A percentile compares a stretch with the other conserved stretches of the same genome.
Conservation (phyloP, 768 basidiomycete species). For the Hygrophorus russula region DNA sequence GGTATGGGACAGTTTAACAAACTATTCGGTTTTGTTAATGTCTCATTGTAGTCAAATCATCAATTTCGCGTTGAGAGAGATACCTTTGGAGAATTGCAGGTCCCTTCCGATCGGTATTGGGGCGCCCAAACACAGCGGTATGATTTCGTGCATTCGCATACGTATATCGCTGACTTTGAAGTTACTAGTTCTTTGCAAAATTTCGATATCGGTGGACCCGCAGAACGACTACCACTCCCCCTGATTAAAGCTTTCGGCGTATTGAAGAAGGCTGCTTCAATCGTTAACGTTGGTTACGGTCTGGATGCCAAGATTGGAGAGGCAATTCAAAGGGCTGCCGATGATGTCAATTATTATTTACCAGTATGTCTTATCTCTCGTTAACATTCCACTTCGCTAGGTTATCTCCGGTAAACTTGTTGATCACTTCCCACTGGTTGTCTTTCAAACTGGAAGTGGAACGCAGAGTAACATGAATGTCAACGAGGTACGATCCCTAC, state of each 20-base stretch:
- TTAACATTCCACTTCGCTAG: slow-evolving; percentile 25
- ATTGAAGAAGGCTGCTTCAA: slow-evolving; percentile 91
- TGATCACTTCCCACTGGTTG: slow-evolving; percentile 95
- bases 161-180: not conserved
- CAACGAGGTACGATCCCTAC: slow-evolving; percentile 58
- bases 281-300: slow-evolving; percentile 85
- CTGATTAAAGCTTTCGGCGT: slow-evolving; percentile 97
- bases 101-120: slow-evolving; percentile 76
- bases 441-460: slow-evolving; percentile 98
- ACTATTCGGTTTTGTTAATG: not conserved
- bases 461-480: slow-evolving; percentile 99
- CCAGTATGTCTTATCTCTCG: not conserved
- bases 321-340: slow-evolving; percentile 87
- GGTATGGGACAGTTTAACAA: slow-evolving; percentile 11
- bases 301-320: slow-evolving; percentile 79
- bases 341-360: slow-evolving; percentile 52
- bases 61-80: slow-evolving; percentile 77
- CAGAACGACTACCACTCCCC: slow-evolving; percentile 90
- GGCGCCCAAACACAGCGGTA: slow-evolving; percentile 96
- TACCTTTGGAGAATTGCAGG: slow-evolving; percentile 92
- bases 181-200: slow-evolving; percentile 70
- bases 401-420: slow-evolving; percentile 93
- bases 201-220: slow-evolving; percentile 94
- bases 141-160: slow-evolving; percentile 6
- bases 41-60: slow-evolving; percentile 25